Base-by-base conservation (phyloP, 805 yeast genomes). In the Candida taoyuanica region DNA sequence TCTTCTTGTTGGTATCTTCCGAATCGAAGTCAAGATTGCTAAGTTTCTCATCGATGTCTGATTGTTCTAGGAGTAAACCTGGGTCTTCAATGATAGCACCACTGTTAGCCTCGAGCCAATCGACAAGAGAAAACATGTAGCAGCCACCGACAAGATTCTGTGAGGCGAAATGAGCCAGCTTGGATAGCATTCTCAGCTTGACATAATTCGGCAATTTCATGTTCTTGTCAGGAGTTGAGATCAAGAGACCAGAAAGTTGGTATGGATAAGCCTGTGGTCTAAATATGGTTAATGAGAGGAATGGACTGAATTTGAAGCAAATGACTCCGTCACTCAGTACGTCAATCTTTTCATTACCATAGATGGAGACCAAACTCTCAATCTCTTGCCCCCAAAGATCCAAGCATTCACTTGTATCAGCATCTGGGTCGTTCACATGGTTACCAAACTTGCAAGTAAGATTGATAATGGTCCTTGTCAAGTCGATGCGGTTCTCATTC, bases 341-440 rank as follows among this genome's bases (percentile, higher is more conserved):
- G 47, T 43, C 44, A 9, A 69, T 42, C 20, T 64, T 55, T 17
- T 56, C 56, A 1, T 63, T 52, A 21, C 54, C 53, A 39, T 78
- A 83, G 17, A 86, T 75, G 28, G 80, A 71, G 16, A 63, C 55
- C 42, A 89, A 60, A 33, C 87, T 78, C 41, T 81, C 87, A 13
- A 80, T 53, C 53, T 89, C 97, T 53, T 84, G 84, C 1, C 64
- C 57, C 96, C 96, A 89, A 11, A 73, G 52, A 5, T 67, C 74
- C 5, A 42, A 55, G 29, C 50, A 40, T 27, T 48, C 44, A 2
- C 28, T 14, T 14, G 42, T 33, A 4, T 39, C 37, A 5, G 43
- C 31, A 15, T 26, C 19, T 14, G 36, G 39, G 13, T 34, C 40
- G 5, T 49, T 36, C 0, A 45, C 37, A 37, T 46, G 56, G 32